Conservation (phyloP, 768 basidiomycete genomes). For the Pleurotus djamor region DNA sequence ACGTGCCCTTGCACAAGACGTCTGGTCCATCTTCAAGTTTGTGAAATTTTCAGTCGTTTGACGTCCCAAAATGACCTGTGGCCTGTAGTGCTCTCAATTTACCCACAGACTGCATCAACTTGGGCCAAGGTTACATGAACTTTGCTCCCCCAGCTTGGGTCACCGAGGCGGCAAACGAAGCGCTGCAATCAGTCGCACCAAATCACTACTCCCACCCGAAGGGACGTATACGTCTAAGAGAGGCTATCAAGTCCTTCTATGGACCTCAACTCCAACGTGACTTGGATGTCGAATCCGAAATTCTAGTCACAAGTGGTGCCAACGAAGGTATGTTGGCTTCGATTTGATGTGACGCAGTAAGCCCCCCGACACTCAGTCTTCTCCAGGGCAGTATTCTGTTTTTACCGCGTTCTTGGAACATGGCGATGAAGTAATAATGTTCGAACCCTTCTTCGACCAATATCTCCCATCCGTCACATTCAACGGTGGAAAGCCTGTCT, state of each 20-base stretch:
- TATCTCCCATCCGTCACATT: constrained; percentile 92
- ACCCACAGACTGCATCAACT: constrained; percentile 90
- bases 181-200: constrained; percentile 55
- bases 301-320: constrained; percentile 93
- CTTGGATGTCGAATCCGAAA: constrained; percentile 83
- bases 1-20: constrained; percentile 77
- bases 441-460: constrained; percentile 98
- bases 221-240: constrained; percentile 82
- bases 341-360: too few relatives aligned
- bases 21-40: constrained; percentile 92
- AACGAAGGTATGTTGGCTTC: constrained; percentile 72
- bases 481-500: constrained; percentile 91
- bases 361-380: not conserved
- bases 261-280: constrained; percentile 64
- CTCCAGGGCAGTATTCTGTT: constrained; percentile 87
- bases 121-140: constrained; percentile 96
- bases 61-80: constrained; percentile 8
- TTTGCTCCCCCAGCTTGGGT: constrained; percentile 85
- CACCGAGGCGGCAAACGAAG: constrained; percentile 66
- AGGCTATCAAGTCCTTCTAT: constrained; percentile 85
- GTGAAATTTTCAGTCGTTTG: not conserved
- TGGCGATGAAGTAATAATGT: constrained; percentile 98
- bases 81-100: constrained; percentile 74
- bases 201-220: constrained; percentile 94
- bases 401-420: constrained; percentile 89